Conservation (phyloP, 495 filamentous ascomycete genomes). For the Penicillium paradoxum region DNA sequence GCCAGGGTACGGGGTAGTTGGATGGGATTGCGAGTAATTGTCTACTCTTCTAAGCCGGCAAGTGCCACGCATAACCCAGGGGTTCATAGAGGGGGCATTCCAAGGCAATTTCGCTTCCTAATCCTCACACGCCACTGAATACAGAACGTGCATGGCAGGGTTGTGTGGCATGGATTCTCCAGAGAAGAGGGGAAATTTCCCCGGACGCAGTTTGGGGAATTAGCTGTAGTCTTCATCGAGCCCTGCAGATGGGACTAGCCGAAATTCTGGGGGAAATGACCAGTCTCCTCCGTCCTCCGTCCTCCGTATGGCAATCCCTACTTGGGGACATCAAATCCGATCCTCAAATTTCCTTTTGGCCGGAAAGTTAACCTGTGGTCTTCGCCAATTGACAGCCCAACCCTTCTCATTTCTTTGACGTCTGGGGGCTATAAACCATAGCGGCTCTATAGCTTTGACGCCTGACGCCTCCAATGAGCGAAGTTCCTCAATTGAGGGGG, state of each 20-base stretch:
- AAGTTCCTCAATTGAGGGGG: background rate
- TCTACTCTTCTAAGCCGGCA: slow-evolving; percentile 3
- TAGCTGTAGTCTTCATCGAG: background rate
- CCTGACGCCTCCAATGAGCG: background rate
- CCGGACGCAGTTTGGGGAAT: slow-evolving; percentile 5
- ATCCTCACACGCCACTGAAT: slow-evolving; percentile 17
- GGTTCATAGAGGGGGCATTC: slow-evolving; percentile 7
- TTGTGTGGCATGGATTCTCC: slow-evolving; percentile 5
- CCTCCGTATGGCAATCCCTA: background rate
- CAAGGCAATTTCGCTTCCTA: slow-evolving; percentile 12
- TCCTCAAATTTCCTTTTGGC: background rate
- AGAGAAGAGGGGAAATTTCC: slow-evolving; percentile 10
- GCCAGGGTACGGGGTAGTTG: slow-evolving; percentile 1
- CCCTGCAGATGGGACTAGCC: slow-evolving; percentile 15
- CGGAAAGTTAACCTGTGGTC: background rate
- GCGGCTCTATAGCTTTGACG: background rate
- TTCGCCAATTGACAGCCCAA: background rate
- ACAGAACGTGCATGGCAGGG: slow-evolving; percentile 1
- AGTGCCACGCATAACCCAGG: slow-evolving; percentile 16
- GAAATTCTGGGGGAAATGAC: slow-evolving; percentile 13
- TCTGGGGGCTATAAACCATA: background rate
- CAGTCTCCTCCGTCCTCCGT: background rate
- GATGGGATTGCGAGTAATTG: background rate
- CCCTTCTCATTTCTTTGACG: background rate
- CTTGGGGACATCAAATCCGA: background rate